phyloP scores from a whole-genome alignment of 2,329 filamentous ascomycete species.

The Ceratocystis huliohia region DNA sequence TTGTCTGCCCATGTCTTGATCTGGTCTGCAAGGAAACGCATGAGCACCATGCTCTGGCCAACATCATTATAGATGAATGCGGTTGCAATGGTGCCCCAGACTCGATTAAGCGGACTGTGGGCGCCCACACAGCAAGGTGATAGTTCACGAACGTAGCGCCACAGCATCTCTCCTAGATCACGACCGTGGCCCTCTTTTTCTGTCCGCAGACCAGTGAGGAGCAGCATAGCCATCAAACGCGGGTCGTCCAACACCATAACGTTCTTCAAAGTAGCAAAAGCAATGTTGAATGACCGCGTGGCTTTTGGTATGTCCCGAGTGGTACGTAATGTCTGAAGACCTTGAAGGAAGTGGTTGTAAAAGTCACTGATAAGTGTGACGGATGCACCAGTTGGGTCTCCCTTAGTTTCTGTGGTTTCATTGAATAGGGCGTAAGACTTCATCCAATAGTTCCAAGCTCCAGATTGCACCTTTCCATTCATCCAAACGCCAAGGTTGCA shows the following conservation, averaged over 20 bases:
- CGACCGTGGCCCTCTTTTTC: slow-evolving; percentile 20
- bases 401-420: slow-evolving; percentile 15
- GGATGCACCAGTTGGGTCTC: slow-evolving; percentile 17
- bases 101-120: slow-evolving; percentile 19
- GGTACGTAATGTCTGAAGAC: slow-evolving; percentile 14
- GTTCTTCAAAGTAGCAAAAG: slow-evolving; percentile 18
- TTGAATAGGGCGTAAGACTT: slow-evolving; percentile 10
- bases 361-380: slow-evolving; percentile 20
- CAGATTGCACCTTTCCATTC: slow-evolving; percentile 16
- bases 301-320: slow-evolving; percentile 11
- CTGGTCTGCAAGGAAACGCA: slow-evolving; percentile 18
- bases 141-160: slow-evolving; percentile 18
- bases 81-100: slow-evolving; percentile 18
- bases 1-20: slow-evolving; percentile 16
- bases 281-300: slow-evolving; percentile 20
- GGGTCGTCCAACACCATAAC: slow-evolving; percentile 20
- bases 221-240: slow-evolving; percentile 18
- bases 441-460: slow-evolving; percentile 17
- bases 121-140: slow-evolving; percentile 17
- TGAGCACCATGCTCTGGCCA: slow-evolving; percentile 19
- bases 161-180: slow-evolving; percentile 19
- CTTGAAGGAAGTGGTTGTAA: slow-evolving; percentile 20
- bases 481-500: slow-evolving; percentile 17
- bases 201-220: slow-evolving; percentile 17
- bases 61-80: slow-evolving; percentile 20